A percentile compares a stretch with the other conserved stretches of the same genome.
phyloP scores from a whole-genome alignment of 1,284 basidiomycete genomes.

The Microstroma glucosiphilum region DNA sequence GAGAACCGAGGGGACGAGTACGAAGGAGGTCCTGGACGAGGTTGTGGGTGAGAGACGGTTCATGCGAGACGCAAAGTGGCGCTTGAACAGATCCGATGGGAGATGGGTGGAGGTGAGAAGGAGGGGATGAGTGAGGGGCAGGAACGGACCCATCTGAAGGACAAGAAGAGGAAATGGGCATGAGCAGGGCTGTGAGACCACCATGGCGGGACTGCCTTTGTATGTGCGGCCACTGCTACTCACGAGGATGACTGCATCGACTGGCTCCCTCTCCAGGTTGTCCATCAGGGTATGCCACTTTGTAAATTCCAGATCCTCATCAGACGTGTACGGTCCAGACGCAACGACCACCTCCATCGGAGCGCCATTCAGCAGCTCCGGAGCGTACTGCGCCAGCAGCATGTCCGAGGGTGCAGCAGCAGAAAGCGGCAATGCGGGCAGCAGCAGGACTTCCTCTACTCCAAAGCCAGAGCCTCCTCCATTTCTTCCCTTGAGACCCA shows the following conservation, averaged over 20 bases:
- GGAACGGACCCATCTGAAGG: slow-evolving; percentile 65
- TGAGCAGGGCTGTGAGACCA: too few species aligned
- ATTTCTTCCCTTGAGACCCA: slow-evolving; percentile 81
- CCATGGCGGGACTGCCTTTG: too few species aligned
- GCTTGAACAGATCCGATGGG: slow-evolving; percentile 66
- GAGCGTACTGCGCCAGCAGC: slow-evolving; percentile 21
- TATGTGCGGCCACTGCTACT: slow-evolving; percentile 55
- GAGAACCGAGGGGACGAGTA: slow-evolving; percentile 73
- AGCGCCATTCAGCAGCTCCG: slow-evolving; percentile 18
- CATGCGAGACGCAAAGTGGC: slow-evolving; percentile 63
- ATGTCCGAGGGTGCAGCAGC: slow-evolving; percentile 26
- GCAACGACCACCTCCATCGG: slow-evolving; percentile 27
- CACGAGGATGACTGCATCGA: slow-evolving; percentile 73
- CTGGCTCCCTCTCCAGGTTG: slow-evolving; percentile 55
- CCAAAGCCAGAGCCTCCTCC: slow-evolving; percentile 81
- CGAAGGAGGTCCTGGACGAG: slow-evolving; percentile 64
- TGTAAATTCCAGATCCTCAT: slow-evolving; percentile 29
- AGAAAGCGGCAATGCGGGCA: slow-evolving; percentile 50
- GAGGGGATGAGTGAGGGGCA: slow-evolving; percentile 70
- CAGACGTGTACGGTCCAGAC: slow-evolving; percentile 33
- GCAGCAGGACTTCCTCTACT: slow-evolving; percentile 74
- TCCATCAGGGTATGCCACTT: slow-evolving; percentile 43
- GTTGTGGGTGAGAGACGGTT: slow-evolving; percentile 58
- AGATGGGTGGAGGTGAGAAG: slow-evolving; percentile 64
- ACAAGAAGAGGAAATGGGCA: slow-evolving; percentile 51